Base-by-base conservation (phyloP, 1,284 basidiomycete genomes). In the Anthracocystis panici-leucophaei region DNA sequence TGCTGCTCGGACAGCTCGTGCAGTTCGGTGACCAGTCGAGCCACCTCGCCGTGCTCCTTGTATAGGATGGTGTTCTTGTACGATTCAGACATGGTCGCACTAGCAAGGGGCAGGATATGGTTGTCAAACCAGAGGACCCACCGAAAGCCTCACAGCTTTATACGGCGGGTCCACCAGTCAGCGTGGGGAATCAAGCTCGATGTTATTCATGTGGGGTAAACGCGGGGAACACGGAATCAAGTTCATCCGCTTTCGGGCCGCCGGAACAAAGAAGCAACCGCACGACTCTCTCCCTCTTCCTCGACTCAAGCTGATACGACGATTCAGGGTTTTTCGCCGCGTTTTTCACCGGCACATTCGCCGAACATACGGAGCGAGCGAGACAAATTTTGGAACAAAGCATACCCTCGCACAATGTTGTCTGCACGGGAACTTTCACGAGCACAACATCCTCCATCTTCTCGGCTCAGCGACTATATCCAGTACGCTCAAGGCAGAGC, bases 1-100 rank as follows among this genome's bases (percentile, higher is more conserved):
- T 72, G 63, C 56, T 62, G 51, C 52, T 65, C 58, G 23, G 69
- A 72, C 12, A 55, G 58, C 33, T 41, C 55, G 50, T 72, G 63
- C n/a, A 72, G 59, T 29, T 61, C 38, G n/a, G 53, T 71, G 18
- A 71, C 62, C 9, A 71, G 62, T 23, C 57, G 48, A 3, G 68
- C 68, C 8, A 53, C 62, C 8, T 53, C 55, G 9, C 60, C 60
- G 27, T 68, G 51, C 41, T 52, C 49, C 8, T 33, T 27, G 50
- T 64, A 63, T 16, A 69, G 66, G 60, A 63, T 63, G 42, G 60
- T 59, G 8, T 58, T 38, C 20, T 46, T 48, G 56, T 59, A 63
- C 23, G 48, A 41, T 20, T 29, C 49, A 27, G 60, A 41, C 66
- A 69, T 69, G 60, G 16, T 61, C 9, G 44, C 48, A 27, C 6